Evolutionary conservation across 352 stramenopile species (phyloP).

Genomic region (Globisporangium okanoganense): DNA sequence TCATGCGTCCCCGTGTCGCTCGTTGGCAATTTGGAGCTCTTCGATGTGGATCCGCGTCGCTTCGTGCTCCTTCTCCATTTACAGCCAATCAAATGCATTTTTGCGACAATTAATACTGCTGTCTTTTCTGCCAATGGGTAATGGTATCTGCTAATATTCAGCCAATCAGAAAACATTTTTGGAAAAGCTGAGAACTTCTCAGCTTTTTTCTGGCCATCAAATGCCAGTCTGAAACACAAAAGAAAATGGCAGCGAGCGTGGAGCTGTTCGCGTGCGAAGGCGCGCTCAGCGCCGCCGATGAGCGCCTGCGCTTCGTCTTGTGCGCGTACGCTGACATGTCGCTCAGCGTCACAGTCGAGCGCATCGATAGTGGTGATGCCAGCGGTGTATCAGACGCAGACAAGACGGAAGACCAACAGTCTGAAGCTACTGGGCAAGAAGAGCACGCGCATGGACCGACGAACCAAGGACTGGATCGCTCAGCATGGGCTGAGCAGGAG

Average conservation of each 20-base stretch:
- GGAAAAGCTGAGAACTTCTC: background rate
- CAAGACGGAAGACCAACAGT: background rate
- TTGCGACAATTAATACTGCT: background rate
- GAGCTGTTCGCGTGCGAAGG: conserved; percentile 44
- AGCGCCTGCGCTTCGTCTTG: conserved; percentile 29
- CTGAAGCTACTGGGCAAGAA: background rate
- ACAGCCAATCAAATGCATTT: conserved; percentile 3
- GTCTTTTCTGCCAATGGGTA: background rate
- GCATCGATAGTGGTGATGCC: background rate
- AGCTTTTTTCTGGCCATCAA: background rate
- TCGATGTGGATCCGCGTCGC: background rate
- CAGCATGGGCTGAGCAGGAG: conserved; percentile 6
- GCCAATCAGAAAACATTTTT: background rate
- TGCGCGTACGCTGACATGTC: conserved; percentile 30
- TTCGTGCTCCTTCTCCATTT: conserved; percentile 2
- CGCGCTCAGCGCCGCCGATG: conserved; percentile 27
- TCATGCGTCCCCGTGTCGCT: background rate
- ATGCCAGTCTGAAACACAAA: background rate
- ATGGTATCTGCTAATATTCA: background rate
- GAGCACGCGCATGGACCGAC: background rate
- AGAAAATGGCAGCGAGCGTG: background rate
- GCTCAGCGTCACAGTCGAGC: conserved; percentile 24
- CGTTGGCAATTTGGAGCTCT: background rate
- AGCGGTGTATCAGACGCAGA: background rate
- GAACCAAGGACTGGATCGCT: background rate